Evolutionary conservation across 345 rosid genomes (phyloP), one percentile per base, ranked within the genome.

Genomic region (Aquilaria sinensis): DNA sequence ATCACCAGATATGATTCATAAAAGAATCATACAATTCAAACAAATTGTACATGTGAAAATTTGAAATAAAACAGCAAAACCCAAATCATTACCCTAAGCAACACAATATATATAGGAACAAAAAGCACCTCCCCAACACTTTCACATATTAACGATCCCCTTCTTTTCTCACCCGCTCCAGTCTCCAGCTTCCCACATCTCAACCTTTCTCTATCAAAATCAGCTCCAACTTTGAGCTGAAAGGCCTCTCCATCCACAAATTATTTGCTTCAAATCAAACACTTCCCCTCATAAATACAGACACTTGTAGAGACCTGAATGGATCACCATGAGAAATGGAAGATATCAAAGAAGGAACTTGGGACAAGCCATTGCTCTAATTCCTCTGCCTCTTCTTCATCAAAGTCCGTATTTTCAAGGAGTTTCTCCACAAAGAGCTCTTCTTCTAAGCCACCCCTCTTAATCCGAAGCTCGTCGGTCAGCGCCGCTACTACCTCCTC

Each of bases 241-340:
- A 37, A 37, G 43, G 7, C 23, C 43, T 37, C 5, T 37, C 43
- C 43, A 37, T 23, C 23, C 23, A 23, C 23, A 23, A 23, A 23
- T 23, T 23, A 23, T 23, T 23, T 23, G 23, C 23, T 23, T 23
- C 23, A 23, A 23, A 23, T 23, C 43, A 37, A 7, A 7, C 43
- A 37, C 43, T 37, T 23, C 23, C 23, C 23, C 43, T 37, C 7
- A 37, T 37, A 37, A 37, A 37, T 37, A 37, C 43, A 37, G 23
- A 37, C 43, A 37, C 43, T 37, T 37, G 7, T 23, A 37, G 5
- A 37, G 7, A 37, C 43, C 43, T 67, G 67, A 68, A 92, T 92
- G 98, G 96, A 89, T 37, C 7, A 37, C 7, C 43, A 37, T 68
- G 89, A 86, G 78, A 83, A 86, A 69, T 88, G 91, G 94, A 86